Evolutionary conservation across 2,329 filamentous ascomycete species (phyloP).

Genomic region (Davidsoniella neocaledoniae): DNA sequence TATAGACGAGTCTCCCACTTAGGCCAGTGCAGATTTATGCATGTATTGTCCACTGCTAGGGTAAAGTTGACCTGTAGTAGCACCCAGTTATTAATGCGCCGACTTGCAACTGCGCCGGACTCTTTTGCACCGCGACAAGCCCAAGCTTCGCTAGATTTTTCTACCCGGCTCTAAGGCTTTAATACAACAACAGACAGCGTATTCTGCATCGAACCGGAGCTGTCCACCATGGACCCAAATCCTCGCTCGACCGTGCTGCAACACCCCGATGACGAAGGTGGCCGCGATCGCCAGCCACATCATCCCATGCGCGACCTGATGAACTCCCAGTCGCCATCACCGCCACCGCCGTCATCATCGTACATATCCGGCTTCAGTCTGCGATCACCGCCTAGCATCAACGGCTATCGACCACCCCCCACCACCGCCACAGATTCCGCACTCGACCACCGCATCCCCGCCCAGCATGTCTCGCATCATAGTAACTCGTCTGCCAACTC

Average conservation of each 20-base stretch:
- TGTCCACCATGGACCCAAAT: slow-evolving; percentile 26
- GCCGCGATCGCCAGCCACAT: slow-evolving; percentile 15
- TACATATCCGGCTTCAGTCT: slow-evolving; percentile 25
- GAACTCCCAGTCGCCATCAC: slow-evolving; percentile 25
- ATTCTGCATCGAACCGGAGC: not conserved
- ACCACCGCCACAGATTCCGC: not conserved
- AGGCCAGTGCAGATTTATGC: no score
- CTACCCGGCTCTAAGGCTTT: no score
- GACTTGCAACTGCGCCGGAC: no score
- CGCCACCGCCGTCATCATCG: slow-evolving; percentile 20
- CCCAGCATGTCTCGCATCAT: slow-evolving; percentile 21
- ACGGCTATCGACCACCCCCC: not conserved
- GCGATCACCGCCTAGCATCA: slow-evolving; percentile 18
- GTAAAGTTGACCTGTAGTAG: no score
- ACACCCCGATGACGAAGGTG: slow-evolving; percentile 24
- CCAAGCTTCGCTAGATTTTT: no score
- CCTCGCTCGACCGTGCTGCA: slow-evolving; percentile 35
- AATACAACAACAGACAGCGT: not conserved
- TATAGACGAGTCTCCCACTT: no score
- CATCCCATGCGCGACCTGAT: slow-evolving; percentile 30
- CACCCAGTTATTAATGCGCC: no score
- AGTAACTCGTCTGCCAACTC: slow-evolving; percentile 24
- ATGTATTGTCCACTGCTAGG: no score
- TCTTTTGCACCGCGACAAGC: no score
- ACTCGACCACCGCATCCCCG: slow-evolving; percentile 13